Conservation (phyloP, 495 filamentous ascomycete species). For the Penicillium dipodomyicola region DNA sequence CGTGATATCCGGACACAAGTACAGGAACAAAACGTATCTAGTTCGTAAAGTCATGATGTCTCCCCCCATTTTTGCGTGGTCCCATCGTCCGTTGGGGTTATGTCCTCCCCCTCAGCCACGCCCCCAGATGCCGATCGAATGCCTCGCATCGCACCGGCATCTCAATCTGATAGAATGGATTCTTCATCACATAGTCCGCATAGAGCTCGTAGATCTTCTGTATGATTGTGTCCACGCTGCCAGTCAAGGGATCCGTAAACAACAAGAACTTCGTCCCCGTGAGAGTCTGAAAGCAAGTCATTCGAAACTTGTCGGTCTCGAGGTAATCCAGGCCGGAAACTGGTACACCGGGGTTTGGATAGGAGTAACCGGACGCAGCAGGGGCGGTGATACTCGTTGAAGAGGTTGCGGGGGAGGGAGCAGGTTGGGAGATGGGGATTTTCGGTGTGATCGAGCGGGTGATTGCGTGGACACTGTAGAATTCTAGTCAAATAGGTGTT, state of each 20-base stretch:
- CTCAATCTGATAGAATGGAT: slow-evolving; percentile 96
- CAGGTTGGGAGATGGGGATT: slow-evolving; percentile 32
- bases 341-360: slow-evolving; percentile 50
- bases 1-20: slow-evolving; percentile 7
- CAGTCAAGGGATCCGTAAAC: slow-evolving; percentile 89
- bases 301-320: slow-evolving; percentile 84
- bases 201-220: slow-evolving; percentile 90
- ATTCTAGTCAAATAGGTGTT: background rate
- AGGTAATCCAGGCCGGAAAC: slow-evolving; percentile 79
- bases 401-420: slow-evolving; percentile 31
- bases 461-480: slow-evolving; percentile 75
- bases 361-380: slow-evolving; percentile 29
- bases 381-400: slow-evolving; percentile 26
- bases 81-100: slow-evolving; percentile 13
- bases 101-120: slow-evolving; percentile 42
- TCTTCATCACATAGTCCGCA: slow-evolving; percentile 98
- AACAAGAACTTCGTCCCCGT: slow-evolving; percentile 95
- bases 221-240: slow-evolving; percentile 79
- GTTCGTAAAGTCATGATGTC: slow-evolving; percentile 33
- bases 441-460: slow-evolving; percentile 72
- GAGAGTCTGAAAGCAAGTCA: slow-evolving; percentile 91
- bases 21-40: slow-evolving; percentile 23
- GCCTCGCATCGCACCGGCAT: slow-evolving; percentile 96
- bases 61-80: slow-evolving; percentile 7
- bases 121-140: slow-evolving; percentile 79